phyloP scores from a whole-genome alignment of 1,139 yeast species.

The Candida tropicalis region DNA sequence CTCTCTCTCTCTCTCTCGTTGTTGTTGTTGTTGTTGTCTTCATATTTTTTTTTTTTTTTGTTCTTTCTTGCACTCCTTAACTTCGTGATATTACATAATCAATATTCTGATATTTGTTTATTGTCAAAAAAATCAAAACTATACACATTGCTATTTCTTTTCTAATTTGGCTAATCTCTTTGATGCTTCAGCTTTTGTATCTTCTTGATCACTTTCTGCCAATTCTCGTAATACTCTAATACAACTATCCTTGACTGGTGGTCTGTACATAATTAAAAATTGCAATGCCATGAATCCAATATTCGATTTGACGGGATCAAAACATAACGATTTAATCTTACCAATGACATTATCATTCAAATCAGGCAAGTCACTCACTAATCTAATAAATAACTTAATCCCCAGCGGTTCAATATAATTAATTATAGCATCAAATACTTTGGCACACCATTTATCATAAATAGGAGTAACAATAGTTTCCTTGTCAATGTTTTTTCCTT shows the following conservation, averaged over 20 bases:
- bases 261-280: constrained; percentile 85
- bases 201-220: constrained; percentile 50
- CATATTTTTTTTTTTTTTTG: too few relatives aligned
- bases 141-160: not conserved
- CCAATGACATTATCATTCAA: constrained; percentile 62
- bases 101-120: too few relatives aligned
- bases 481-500: constrained; percentile 18
- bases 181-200: constrained; percentile 56
- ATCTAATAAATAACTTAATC: constrained; percentile 75
- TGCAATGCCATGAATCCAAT: constrained; percentile 82
- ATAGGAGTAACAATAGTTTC: constrained; percentile 38
- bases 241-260: constrained; percentile 74
- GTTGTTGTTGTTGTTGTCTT: too few relatives aligned
- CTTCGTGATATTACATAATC: too few relatives aligned
- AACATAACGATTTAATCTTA: constrained; percentile 72
- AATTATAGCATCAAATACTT: constrained; percentile 74
- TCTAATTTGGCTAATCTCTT: constrained; percentile 53
- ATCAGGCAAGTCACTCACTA: constrained; percentile 84
- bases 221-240: constrained; percentile 65
- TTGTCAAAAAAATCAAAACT: not conserved
- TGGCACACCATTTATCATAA: constrained; percentile 70
- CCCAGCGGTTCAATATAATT: constrained; percentile 84
- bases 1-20: too few relatives aligned
- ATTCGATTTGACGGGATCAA: constrained; percentile 80
- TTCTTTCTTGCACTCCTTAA: too few relatives aligned